Base-by-base conservation (phyloP, 306 rosid species). In the Notholithocarpus densiflorus region DNA sequence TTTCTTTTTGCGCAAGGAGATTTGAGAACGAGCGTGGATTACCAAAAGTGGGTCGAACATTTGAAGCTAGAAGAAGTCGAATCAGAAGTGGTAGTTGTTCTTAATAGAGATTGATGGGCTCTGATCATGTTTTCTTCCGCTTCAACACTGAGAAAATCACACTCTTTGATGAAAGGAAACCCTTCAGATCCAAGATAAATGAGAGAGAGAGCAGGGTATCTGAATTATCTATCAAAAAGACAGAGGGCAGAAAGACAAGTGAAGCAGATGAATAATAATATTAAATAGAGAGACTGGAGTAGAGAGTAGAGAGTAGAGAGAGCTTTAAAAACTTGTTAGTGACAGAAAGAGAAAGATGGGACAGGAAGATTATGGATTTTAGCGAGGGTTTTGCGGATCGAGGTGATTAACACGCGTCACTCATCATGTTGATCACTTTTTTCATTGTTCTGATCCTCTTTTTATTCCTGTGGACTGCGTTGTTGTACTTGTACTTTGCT, bases 351-450 rank as follows among this genome's bases (percentile, higher is more conserved):
- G 48, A 8, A 32, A 29, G 5, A 70, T 3, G 34, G 43, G 82
- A 79, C 81, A 75, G 15, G 45, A 37, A 7, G 80, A 81, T 27
- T 68, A 56, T 77, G 84, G 87, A 87, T 68, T 76, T 79, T 86
- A 52, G 87, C 14, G 89, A 86, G 87, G 89, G 82, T 87, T 89
- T 89, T 76, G 86, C 56, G 84, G 89, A 82, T 79, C 74, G 57
- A 24, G 18, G 62, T 3, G 68, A 72, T 13, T 72, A 85, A 79
- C 96, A 92, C 96, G 94, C 87, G 97, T 85, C 88, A 5, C 83
- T 83, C 77, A 54, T 71, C 73, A 61, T 77, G 26, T 82, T 76
- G 93, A 83, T 83, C 48, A 24, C 54, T 56, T 71, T 21, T 37
- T 37, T 37, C 43, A 37, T 37, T 37, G 11, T 37, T 7, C 45